Evolutionary conservation across 768 basidiomycete genomes (phyloP).

Genomic region (Xerocomellus dryophilus): DNA sequence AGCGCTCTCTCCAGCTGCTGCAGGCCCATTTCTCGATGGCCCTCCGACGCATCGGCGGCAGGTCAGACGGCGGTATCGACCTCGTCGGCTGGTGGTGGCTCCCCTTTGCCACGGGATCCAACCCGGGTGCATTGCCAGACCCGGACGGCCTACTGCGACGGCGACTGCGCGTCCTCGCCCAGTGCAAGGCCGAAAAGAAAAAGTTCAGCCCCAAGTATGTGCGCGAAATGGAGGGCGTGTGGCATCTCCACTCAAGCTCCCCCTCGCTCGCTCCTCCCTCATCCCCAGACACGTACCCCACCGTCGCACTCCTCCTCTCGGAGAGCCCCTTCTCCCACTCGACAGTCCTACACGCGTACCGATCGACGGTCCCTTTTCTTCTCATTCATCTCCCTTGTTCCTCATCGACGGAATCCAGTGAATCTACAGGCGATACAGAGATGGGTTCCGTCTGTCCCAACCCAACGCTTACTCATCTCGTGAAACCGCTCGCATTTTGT

Average conservation of each 20-base stretch:
- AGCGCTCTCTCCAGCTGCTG: slow-evolving; percentile 59
- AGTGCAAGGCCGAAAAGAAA: slow-evolving; percentile 90
- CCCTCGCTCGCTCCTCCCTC: not conserved
- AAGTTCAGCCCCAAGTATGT: slow-evolving; percentile 76
- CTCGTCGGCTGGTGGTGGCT: slow-evolving; percentile 94
- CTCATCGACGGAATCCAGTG: too few relatives aligned
- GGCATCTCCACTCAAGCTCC: slow-evolving; percentile 36
- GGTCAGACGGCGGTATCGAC: slow-evolving; percentile 86
- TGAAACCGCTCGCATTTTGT: slow-evolving; percentile 18
- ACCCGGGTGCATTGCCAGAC: slow-evolving; percentile 13
- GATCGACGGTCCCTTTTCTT: slow-evolving; percentile 75
- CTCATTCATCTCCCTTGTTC: slow-evolving; percentile 74
- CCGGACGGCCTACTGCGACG: slow-evolving; percentile 32
- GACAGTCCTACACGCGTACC: slow-evolving; percentile 65
- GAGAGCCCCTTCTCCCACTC: slow-evolving; percentile 75
- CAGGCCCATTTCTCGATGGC: slow-evolving; percentile 74
- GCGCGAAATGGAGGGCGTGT: slow-evolving; percentile 89
- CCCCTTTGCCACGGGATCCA: slow-evolving; percentile 34
- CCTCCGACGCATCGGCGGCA: slow-evolving; percentile 76
- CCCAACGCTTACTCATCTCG: slow-evolving; percentile 20
- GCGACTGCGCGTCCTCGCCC: slow-evolving; percentile 73
- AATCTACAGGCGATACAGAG: not conserved
- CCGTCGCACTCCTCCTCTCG: slow-evolving; percentile 75
- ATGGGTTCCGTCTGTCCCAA: slow-evolving; percentile 21
- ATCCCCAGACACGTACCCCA: slow-evolving; percentile 1